These are phyloP conservation scores for Heterococcus sp. DNA, from an alignment of 108 stramenopile species.

Conservation along the genomic window DNA sequence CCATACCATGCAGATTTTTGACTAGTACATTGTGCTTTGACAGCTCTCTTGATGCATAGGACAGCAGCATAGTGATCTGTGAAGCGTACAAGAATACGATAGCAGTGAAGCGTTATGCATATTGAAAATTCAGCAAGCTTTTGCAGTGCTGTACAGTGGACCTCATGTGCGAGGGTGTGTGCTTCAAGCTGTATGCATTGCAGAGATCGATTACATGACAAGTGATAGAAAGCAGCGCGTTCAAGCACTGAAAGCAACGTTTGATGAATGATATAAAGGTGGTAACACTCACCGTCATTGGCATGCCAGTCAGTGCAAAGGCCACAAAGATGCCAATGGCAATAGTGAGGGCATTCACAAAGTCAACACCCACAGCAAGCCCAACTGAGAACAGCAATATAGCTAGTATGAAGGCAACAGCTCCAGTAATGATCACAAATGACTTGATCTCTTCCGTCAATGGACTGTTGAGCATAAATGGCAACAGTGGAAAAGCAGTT, in stretches of 20 bases:
- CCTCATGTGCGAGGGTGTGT: too few relatives aligned
- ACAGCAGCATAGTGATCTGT: constrained; percentile 48
- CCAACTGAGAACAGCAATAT: not conserved
- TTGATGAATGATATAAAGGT: too few relatives aligned
- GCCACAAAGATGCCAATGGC: constrained; percentile 60
- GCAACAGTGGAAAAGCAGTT: not conserved
- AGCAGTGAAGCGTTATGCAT: too few relatives aligned
- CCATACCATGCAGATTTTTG: constrained; percentile 36
- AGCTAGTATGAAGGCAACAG: constrained; percentile 6
- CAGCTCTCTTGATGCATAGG: constrained; percentile 39
- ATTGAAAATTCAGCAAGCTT: too few relatives aligned
- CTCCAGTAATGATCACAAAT: constrained; percentile 14
- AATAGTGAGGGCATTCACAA: constrained; percentile 4
- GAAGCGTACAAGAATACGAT: too few relatives aligned
- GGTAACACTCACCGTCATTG: constrained; percentile 54
- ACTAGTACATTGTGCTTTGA: constrained; percentile 40
- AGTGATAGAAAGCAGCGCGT: too few relatives aligned
- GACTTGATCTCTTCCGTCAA: constrained; percentile 25
- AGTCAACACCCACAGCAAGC: not conserved
- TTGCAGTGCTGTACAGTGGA: too few relatives aligned
- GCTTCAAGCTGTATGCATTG: too few relatives aligned
- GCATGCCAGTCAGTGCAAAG: constrained; percentile 63
- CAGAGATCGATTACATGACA: too few relatives aligned
- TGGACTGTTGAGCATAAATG: constrained; percentile 1
- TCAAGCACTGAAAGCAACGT: too few relatives aligned